These are phyloP conservation scores for Fraxinus xanthoxyloides DNA, from an alignment of 305 asterid species.

Conservation along the genomic window DNA sequence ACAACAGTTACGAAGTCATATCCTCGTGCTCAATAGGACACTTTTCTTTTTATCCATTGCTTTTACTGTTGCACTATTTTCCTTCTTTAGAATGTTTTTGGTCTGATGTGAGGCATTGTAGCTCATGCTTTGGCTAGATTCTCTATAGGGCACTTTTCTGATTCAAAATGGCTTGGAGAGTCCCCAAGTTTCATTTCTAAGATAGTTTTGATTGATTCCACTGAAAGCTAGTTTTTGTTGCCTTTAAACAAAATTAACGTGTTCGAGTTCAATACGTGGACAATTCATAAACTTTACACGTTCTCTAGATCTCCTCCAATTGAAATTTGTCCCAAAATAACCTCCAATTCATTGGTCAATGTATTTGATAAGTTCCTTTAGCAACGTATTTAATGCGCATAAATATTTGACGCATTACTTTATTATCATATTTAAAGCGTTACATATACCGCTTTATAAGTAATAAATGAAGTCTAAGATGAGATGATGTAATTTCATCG, in stretches of 20 bases:
- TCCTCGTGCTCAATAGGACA: not conserved
- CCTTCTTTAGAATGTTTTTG: not conserved
- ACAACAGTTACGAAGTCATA: not conserved
- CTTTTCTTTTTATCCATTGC: not conserved
- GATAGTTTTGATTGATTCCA: too few species aligned
- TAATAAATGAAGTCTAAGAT: too few species aligned
- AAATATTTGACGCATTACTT: not conserved
- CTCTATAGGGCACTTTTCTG: too few species aligned
- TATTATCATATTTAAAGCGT: not conserved
- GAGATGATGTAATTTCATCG: not conserved
- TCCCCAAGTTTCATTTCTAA: too few species aligned
- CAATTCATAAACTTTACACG: too few species aligned
- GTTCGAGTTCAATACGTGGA: too few species aligned
- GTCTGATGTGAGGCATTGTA: not conserved
- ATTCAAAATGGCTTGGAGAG: too few species aligned
- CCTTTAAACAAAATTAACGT: too few species aligned
- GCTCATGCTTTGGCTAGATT: too few species aligned
- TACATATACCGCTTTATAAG: not conserved
- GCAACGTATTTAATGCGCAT: not conserved
- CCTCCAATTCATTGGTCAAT: not conserved
- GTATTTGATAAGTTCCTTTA: not conserved
- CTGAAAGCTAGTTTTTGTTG: too few species aligned
- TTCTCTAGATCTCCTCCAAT: not conserved
- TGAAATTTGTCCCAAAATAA: not conserved
- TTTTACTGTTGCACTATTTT: not conserved